Percentiles rank a stretch among this genome's conserved stretches.
These are phyloP conservation scores for Agrocybe chaxingu DNA, from an alignment of 768 basidiomycete species.

Conservation along the genomic window DNA sequence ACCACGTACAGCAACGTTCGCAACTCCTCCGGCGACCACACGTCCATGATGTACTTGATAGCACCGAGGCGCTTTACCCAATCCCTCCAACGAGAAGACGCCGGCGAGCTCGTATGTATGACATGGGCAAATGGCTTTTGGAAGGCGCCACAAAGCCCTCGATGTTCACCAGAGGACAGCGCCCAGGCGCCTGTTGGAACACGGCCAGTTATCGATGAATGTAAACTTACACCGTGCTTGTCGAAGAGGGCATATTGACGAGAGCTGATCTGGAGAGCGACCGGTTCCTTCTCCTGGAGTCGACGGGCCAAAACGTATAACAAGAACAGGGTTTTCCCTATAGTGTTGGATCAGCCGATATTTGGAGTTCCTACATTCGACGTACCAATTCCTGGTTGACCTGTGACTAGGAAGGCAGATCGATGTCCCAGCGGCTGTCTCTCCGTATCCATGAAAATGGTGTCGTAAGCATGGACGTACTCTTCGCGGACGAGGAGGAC, in stretches of 20 bases:
- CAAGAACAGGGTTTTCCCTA: constrained; percentile 10
- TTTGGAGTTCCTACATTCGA: not conserved
- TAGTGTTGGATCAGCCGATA: constrained; percentile 3
- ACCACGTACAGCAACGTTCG: constrained; percentile 4
- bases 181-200: constrained; percentile 3
- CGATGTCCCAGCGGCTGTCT: not conserved
- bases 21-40: not conserved
- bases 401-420: constrained; percentile 8
- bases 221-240: not conserved
- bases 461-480: constrained; percentile 9
- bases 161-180: not conserved
- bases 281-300: constrained; percentile 5
- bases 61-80: constrained; percentile 9
- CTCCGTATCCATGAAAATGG: not conserved
- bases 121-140: not conserved
- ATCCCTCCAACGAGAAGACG: constrained; percentile 5
- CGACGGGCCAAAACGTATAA: constrained; percentile 7
- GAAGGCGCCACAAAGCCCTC: constrained; percentile 1
- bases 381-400: constrained; percentile 10
- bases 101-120: constrained; percentile 5
- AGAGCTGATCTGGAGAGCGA: constrained; percentile 5
- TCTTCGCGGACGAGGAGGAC: constrained; percentile 9
- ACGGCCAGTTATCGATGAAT: not conserved
- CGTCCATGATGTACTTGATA: constrained; percentile 6
- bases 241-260: not conserved